phyloP scores from a whole-genome alignment of 2,329 filamentous ascomycete genomes.

The Mollisia scopiformis region DNA sequence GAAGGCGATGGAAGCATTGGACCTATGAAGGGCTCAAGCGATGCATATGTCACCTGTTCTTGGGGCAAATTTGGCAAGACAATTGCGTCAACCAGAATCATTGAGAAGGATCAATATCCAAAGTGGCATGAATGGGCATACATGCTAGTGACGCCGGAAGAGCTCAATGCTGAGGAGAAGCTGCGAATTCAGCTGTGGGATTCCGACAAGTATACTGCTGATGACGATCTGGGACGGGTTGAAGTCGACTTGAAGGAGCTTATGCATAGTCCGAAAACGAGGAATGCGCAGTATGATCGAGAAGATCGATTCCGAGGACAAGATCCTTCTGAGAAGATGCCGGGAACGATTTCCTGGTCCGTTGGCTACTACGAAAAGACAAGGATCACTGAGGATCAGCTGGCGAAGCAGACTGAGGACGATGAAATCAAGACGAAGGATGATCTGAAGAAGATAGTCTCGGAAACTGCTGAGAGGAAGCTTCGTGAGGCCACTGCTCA shows the following conservation, averaged over 20 bases:
- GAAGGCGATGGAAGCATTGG: conserved; percentile 68
- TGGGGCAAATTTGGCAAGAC: conserved; percentile 80
- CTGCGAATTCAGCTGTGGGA: conserved; percentile 76
- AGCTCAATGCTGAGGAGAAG: conserved; percentile 72
- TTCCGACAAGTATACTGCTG: conserved; percentile 64
- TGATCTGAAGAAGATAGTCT: conserved; percentile 61
- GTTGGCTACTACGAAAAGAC: conserved; percentile 74
- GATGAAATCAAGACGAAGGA: conserved; percentile 59
- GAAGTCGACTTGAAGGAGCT: conserved; percentile 68
- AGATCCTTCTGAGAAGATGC: conserved; percentile 68
- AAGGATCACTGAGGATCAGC: conserved; percentile 62
- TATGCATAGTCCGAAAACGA: conserved; percentile 61
- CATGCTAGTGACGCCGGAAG: conserved; percentile 70
- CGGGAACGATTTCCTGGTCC: conserved; percentile 69
- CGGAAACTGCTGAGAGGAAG: conserved; percentile 58
- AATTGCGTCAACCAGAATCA: conserved; percentile 66
- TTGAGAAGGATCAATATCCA: conserved; percentile 67
- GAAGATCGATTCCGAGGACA: conserved; percentile 68
- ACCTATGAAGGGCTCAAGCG: conserved; percentile 63
- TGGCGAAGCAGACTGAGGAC: conserved; percentile 63
- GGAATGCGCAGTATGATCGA: conserved; percentile 64
- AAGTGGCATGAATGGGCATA: conserved; percentile 72
- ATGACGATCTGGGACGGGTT: conserved; percentile 75
- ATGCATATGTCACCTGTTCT: conserved; percentile 72
- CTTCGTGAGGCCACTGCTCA: conserved; percentile 63